Base-by-base conservation (phyloP, 2,329 filamentous ascomycete genomes). In the Thielaviopsis populi region DNA sequence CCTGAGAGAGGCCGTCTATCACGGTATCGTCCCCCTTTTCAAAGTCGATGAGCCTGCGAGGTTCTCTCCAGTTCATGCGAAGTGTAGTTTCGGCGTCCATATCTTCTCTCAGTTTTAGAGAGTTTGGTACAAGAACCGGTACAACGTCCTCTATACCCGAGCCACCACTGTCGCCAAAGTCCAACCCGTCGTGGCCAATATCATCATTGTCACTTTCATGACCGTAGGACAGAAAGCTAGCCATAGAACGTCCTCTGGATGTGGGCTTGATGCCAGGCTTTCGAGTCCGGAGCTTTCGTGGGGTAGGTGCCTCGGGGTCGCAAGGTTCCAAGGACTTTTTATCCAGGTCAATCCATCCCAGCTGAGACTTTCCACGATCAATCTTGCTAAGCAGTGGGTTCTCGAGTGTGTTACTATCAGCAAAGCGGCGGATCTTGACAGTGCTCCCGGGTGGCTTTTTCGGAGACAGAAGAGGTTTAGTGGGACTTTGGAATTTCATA, bases 381-480 rank as follows among this genome's bases (percentile, higher is more conserved):
- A 48, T 42, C 43, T 61, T 58, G 30, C 61, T 33, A 54, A 66
- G 62, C 11, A 66, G 63, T n/a, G 63, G 65, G 54, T 65, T 66
- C n/a, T 64, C 65, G 33, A 65, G 62, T 27, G 63, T 60, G n/a
- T 66, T 53, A 53, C 33, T 63, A 19, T 63, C 63, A n/a, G 62
- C 63, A 22, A 66, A 43, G 13, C 65, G 59, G 15, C 62, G 63
- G 24, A 66, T 41, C 50, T 66, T 66, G 37, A 64, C 50, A 27
- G 65, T 62, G 33, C 56, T 63, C 33, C 61, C 63, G 5, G 68
- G 67, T 17, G 66, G 68, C 66, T 75, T 76, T 46, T 66, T 70
- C 1, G 73, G 71, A 3, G 73, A 74, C 5, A 66, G 48, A 6
- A 74, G 66, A 1, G 64, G 50, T 64, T 67, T 68, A 66, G 68